Base-by-base conservation (phyloP, 352 stramenopile genomes). In the Elongisporangium prolatum region DNA sequence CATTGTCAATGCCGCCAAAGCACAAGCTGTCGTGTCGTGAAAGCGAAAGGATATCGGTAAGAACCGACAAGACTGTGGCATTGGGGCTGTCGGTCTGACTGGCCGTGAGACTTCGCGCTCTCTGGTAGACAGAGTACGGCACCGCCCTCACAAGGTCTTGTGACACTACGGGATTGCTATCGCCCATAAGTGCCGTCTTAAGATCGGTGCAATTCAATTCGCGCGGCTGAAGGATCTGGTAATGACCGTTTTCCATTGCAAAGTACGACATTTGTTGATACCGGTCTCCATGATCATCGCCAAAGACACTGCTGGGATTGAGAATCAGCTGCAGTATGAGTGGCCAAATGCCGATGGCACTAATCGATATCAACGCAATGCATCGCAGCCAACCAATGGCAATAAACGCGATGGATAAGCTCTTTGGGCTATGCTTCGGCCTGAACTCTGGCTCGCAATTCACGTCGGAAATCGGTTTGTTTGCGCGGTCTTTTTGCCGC, bases 251-350 rank as follows among this genome's bases (percentile, higher is more conserved):
- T 18, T 77, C 69, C 6, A 69, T 57, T 2, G 60, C 60, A 48
- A 37, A 67, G 44, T 67, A 67, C 17, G 60, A 67, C 7, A 63
- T 25, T 51, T 80, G 62, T 20, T 77, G 68, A 51, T 77, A 80
- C 7, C 71, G 57, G 44, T 80, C 71, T 25, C 71, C 71, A 48
- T 80, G 71, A 38, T 68, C 71, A 24, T 80, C 68, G 21, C 71
- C 71, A 25, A 80, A 75, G 1, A 77, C 66, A 37, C 65, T 77
- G 54, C 69, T 18, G 0, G 71, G 71, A 1, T 60, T 54, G 22
- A 75, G 21, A 0, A 73, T 56, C 17, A 71, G 17, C 53, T 80
- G 71, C 4, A 80, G 24, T 2, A 63, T 18, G 2, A 77, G 58
- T 14, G 68, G 71, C 68, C 68, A 77, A 6, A 80, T 52, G 11